phyloP scores from a whole-genome alignment of 179 eudicot genomes.

The Camellia oleifera region DNA sequence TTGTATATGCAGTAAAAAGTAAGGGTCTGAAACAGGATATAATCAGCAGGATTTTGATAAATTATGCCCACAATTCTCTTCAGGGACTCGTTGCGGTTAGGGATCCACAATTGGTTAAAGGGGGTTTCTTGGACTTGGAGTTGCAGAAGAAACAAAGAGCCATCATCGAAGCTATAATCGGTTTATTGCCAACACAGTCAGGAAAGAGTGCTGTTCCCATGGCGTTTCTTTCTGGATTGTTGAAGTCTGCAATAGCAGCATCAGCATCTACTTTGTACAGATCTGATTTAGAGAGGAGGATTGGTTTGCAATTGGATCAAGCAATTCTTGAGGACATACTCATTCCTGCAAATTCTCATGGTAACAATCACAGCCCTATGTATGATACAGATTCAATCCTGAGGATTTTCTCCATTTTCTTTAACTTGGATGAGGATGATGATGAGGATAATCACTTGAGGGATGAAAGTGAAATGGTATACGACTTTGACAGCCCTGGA shows the following conservation, averaged over 20 bases:
- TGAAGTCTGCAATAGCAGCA: constrained; percentile 63
- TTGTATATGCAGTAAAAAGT: constrained; percentile 61
- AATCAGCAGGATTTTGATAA: constrained; percentile 68
- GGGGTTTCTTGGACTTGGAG: constrained; percentile 51
- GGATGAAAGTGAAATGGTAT: constrained; percentile 70
- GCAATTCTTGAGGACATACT: constrained; percentile 93
- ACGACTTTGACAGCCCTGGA: constrained; percentile 70
- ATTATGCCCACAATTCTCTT: constrained; percentile 79
- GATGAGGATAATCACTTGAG: constrained; percentile 38
- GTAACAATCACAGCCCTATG: constrained; percentile 53
- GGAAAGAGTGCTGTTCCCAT: constrained; percentile 82
- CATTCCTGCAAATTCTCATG: constrained; percentile 62
- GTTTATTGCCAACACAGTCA: constrained; percentile 75
- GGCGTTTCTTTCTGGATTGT: constrained; percentile 80
- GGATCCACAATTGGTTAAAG: constrained; percentile 52
- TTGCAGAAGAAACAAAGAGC: constrained; percentile 71
- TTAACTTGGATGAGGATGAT: constrained; percentile 90
- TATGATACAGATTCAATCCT: constrained; percentile 74
- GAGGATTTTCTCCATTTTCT: constrained; percentile 79
- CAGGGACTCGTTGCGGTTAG: constrained; percentile 53
- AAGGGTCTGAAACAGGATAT: constrained; percentile 87
- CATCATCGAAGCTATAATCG: constrained; percentile 63
- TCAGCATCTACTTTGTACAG: constrained; percentile 69
- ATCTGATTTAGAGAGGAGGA: constrained; percentile 82
- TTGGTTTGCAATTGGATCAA: constrained; percentile 85